Evolutionary conservation across 805 yeast species (phyloP).

Genomic region (Yamadazyma olivae): DNA sequence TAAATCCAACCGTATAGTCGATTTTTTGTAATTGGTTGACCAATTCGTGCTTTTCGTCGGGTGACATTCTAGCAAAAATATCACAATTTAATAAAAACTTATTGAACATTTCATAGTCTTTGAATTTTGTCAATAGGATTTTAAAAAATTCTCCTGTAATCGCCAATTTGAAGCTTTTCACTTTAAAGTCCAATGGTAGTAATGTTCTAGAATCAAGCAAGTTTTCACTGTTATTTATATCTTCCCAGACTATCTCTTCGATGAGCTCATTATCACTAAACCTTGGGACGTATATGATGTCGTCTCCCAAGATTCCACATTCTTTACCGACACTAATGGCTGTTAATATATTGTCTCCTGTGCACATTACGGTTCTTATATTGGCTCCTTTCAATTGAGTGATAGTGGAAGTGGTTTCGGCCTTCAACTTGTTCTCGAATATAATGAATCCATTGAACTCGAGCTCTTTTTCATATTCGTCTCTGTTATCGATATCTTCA

Average conservation of each 20-base stretch:
- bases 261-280: constrained; percentile 42
- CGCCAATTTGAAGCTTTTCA: constrained; percentile 61
- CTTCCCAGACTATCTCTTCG: constrained; percentile 61
- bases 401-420: constrained; percentile 61
- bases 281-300: constrained; percentile 51
- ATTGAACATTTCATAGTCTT: constrained; percentile 38
- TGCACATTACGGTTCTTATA: constrained; percentile 89
- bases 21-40: constrained; percentile 81
- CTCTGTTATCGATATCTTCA: constrained; percentile 43
- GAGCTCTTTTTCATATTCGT: constrained; percentile 64
- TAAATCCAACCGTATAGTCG: constrained; percentile 93
- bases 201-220: constrained; percentile 64
- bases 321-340: constrained; percentile 92
- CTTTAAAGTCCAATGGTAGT: constrained; percentile 37
- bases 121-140: constrained; percentile 58
- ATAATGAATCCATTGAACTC: constrained; percentile 84
- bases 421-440: constrained; percentile 87
- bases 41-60: constrained; percentile 96
- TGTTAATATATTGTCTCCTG: constrained; percentile 94
- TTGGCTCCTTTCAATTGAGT: constrained; percentile 60
- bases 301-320: constrained; percentile 59
- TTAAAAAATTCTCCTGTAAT: constrained; percentile 92
- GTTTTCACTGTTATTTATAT: constrained; percentile 56
- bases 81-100: constrained; percentile 67
- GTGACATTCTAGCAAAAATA: constrained; percentile 96